Conservation (phyloP, 331 rosid genomes). For the Quercus lobata region DNA sequence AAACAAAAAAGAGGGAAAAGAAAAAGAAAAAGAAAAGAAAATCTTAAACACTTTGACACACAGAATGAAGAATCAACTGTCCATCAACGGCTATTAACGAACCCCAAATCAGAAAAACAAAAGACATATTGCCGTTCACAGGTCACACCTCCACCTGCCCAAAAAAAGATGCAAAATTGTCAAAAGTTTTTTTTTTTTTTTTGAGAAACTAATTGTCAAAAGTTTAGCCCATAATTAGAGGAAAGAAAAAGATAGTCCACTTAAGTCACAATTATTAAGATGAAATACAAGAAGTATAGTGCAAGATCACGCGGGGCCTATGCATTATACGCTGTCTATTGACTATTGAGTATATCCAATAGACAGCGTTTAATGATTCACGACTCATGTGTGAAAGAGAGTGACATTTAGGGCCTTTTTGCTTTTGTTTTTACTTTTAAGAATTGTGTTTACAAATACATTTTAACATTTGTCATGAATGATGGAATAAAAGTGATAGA, state of each 20-base stretch:
- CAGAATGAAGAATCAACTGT: background rate
- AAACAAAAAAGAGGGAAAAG: background rate
- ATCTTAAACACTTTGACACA: background rate
- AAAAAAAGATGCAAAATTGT: background rate
- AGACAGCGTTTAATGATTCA: no score
- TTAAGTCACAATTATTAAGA: background rate
- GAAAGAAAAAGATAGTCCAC: background rate
- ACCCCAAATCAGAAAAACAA: background rate
- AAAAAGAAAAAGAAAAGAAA: background rate
- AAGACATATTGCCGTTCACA: background rate
- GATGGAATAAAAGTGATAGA: no score
- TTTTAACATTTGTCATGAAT: no score
- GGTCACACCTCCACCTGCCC: conserved; percentile 6
- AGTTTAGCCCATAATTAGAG: background rate
- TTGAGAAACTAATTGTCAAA: no score
- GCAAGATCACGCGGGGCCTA: background rate
- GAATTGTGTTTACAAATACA: no score
- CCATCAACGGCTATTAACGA: background rate
- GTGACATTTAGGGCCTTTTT: no score
- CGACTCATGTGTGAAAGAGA: no score
- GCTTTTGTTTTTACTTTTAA: no score
- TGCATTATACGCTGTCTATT: no score
- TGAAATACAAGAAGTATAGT: background rate
- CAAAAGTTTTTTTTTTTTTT: no score
- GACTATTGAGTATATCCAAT: no score